These are phyloP conservation scores for Apiotrichum laibachii DNA, from an alignment of 1,284 basidiomycete species.

Conservation along the genomic window DNA sequence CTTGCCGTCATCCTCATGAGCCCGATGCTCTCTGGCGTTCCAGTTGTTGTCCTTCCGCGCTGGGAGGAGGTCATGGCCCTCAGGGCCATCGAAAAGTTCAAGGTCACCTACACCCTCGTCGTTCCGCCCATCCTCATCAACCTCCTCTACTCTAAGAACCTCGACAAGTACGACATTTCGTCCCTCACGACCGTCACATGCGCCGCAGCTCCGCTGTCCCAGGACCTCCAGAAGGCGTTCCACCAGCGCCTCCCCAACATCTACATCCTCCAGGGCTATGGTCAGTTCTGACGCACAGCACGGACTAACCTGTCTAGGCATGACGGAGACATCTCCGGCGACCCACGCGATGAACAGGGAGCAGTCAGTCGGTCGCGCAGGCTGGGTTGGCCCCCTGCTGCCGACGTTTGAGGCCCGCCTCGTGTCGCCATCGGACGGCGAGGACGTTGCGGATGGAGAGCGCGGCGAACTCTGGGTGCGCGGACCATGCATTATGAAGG, in stretches of 20 bases:
- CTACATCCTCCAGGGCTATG: conserved; percentile 48
- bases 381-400: conserved; percentile 68
- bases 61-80: conserved; percentile 62
- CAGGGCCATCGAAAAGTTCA: conserved; percentile 57
- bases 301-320: conserved; percentile 3
- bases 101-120: conserved; percentile 62
- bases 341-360: conserved; percentile 15
- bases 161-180: conserved; percentile 67
- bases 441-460: conserved; percentile 55
- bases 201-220: conserved; percentile 77
- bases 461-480: conserved; percentile 77
- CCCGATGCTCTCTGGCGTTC: conserved; percentile 60
- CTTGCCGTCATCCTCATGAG: conserved; percentile 56
- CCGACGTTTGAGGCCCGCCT: conserved; percentile 76
- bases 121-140: conserved; percentile 79
- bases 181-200: conserved; percentile 63
- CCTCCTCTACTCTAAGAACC: conserved; percentile 54
- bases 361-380: conserved; percentile 49
- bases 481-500: conserved; percentile 77
- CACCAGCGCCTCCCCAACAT: conserved; percentile 24
- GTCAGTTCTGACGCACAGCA: conserved; percentile 32
- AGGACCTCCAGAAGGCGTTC: conserved; percentile 35
- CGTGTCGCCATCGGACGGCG: conserved; percentile 60
- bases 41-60: conserved; percentile 65
- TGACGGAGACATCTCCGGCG: conserved; percentile 47